Percentiles rank a stretch among this genome's conserved stretches.
Conservation (phyloP, 257 asterid genomes). For the Solanum pimpinellifolium region DNA sequence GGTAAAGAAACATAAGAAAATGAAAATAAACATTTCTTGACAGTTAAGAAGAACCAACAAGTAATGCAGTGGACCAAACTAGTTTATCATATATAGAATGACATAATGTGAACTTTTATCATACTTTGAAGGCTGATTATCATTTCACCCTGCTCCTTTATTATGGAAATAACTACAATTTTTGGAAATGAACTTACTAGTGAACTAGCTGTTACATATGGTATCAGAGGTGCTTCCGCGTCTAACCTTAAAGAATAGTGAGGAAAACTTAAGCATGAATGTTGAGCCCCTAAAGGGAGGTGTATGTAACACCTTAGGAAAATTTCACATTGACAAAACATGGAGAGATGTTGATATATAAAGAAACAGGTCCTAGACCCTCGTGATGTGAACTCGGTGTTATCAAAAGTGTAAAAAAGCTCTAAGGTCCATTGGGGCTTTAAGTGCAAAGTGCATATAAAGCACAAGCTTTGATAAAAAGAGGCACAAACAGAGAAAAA, state of each 20-base stretch:
- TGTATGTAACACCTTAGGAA: not conserved
- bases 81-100: not conserved
- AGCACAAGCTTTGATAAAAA: not conserved
- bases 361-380: not conserved
- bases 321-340: not conserved
- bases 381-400: not conserved
- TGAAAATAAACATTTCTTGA: not conserved
- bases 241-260: not conserved
- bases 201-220: not conserved
- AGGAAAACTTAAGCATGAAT: not conserved
- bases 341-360: not conserved
- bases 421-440: not conserved
- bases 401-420: not conserved
- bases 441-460: not conserved
- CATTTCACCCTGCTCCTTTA: not conserved
- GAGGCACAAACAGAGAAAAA: not conserved
- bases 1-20: conserved; percentile 1
- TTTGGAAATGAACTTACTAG: not conserved
- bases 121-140: not conserved
- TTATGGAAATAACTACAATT: not conserved
- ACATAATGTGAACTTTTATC: not conserved
- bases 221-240: not conserved
- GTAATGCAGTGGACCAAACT: not conserved
- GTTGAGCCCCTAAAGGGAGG: not conserved
- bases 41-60: not conserved